Conservation (phyloP, 768 basidiomycete species). For the Panus rudis region DNA sequence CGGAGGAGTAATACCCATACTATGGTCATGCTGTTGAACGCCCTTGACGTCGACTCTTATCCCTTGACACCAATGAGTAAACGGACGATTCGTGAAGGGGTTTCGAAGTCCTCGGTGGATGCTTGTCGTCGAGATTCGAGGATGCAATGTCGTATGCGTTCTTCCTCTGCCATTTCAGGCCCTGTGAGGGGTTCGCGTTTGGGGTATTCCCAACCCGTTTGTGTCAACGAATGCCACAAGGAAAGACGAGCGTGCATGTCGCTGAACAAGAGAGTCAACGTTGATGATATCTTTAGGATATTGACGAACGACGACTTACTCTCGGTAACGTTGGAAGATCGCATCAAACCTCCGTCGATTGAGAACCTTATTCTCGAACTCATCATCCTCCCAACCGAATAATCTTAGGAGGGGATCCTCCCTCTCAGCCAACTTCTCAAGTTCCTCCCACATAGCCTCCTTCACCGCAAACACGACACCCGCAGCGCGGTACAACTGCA, state of each 20-base stretch:
- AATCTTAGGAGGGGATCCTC: not conserved
- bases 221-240: conserved; percentile 11
- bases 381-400: conserved; percentile 7
- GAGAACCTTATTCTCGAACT: conserved; percentile 1
- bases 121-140: conserved; percentile 9
- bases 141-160: conserved; percentile 9
- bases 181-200: not conserved
- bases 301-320: conserved; percentile 2
- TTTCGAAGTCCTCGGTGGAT: conserved; percentile 5
- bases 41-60: too few relatives aligned
- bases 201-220: conserved; percentile 9
- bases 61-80: conserved; percentile 9
- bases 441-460: conserved; percentile 14
- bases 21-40: too few relatives aligned
- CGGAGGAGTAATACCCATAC: too few relatives aligned
- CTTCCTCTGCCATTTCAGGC: conserved; percentile 7
- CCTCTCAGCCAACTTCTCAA: conserved; percentile 1
- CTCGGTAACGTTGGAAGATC: conserved; percentile 7
- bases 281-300: not conserved
- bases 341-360: conserved; percentile 6
- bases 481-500: conserved; percentile 11
- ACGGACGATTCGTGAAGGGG: conserved; percentile 4
- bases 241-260: conserved; percentile 12
- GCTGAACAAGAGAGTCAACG: not conserved
- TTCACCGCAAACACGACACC: conserved; percentile 5